phyloP scores from a whole-genome alignment of 306 rosid species.

The Prunus davidiana region DNA sequence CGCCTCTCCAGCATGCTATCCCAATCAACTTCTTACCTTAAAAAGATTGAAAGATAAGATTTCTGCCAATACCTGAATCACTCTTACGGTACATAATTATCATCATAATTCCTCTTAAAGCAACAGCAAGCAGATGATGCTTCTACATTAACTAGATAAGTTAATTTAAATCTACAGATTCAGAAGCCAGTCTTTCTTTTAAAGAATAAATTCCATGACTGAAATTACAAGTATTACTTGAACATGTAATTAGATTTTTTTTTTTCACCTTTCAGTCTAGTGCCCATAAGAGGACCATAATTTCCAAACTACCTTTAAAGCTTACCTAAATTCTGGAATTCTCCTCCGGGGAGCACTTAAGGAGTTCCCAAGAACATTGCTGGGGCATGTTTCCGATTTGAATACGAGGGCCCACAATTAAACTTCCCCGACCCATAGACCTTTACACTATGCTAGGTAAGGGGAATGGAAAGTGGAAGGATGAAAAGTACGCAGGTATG shows the following conservation, averaged over 20 bases:
- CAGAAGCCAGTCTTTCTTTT: not conserved
- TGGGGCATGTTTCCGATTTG: not conserved
- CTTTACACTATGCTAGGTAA: not conserved
- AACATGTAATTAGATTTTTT: not conserved
- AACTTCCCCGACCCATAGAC: not conserved
- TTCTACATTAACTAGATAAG: too few relatives aligned
- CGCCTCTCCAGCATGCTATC: not conserved
- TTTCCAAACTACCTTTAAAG: not conserved
- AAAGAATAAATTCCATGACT: not conserved
- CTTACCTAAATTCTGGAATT: not conserved
- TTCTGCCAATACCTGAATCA: not conserved
- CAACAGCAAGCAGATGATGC: not conserved
- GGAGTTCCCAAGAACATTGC: not conserved
- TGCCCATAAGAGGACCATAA: not conserved
- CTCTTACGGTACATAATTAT: not conserved
- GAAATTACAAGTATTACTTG: not conserved
- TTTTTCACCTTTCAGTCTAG: not conserved
- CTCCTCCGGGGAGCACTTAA: not conserved
- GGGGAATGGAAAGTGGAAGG: not conserved
- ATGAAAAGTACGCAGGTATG: not conserved
- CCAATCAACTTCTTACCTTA: not conserved
- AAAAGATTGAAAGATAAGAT: not conserved
- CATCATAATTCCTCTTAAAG: not conserved
- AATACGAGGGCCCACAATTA: not conserved
- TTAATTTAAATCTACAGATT: not conserved